Percentiles rank a stretch among this genome's conserved stretches.
Evolutionary conservation across 306 rosid species (phyloP).

Genomic region (Hippophae gyantsensis): DNA sequence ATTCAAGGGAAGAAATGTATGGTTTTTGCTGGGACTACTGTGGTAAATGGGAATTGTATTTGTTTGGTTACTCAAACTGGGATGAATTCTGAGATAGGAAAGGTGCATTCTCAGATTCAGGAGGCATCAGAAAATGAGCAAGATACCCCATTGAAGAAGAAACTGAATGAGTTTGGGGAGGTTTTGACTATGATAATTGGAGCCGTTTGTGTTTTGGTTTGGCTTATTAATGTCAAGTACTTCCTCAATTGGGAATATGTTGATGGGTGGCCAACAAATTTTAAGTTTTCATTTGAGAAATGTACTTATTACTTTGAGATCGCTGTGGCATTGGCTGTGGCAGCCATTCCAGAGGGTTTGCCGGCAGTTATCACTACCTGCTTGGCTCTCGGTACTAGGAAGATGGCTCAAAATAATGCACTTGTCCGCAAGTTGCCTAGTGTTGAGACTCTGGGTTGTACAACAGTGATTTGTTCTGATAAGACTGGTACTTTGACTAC

Average conservation of each 20-base stretch:
- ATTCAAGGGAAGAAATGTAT: slow-evolving; percentile 45
- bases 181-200: slow-evolving; percentile 36
- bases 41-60: slow-evolving; percentile 63
- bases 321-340: slow-evolving; percentile 50
- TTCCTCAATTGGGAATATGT: slow-evolving; percentile 40
- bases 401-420: slow-evolving; percentile 51
- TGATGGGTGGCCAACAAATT: slow-evolving; percentile 35
- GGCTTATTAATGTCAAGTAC: slow-evolving; percentile 45
- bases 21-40: slow-evolving; percentile 64
- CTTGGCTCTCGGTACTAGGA: slow-evolving; percentile 45
- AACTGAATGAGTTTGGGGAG: slow-evolving; percentile 43
- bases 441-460: slow-evolving; percentile 47
- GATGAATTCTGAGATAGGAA: slow-evolving; percentile 66
- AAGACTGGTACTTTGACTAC: slow-evolving; percentile 49
- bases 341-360: slow-evolving; percentile 50
- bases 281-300: slow-evolving; percentile 45
- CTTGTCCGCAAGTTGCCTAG: slow-evolving; percentile 68
- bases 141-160: slow-evolving; percentile 79
- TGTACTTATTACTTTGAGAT: slow-evolving; percentile 46
- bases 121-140: slow-evolving; percentile 53
- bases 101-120: slow-evolving; percentile 70
- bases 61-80: slow-evolving; percentile 67
- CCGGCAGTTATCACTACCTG: slow-evolving; percentile 46
- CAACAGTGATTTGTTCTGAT: slow-evolving; percentile 47
- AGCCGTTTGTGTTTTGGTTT: slow-evolving; percentile 33